phyloP scores from a whole-genome alignment of 2,329 filamentous ascomycete genomes.

The Gaeumannomyces tritici region DNA sequence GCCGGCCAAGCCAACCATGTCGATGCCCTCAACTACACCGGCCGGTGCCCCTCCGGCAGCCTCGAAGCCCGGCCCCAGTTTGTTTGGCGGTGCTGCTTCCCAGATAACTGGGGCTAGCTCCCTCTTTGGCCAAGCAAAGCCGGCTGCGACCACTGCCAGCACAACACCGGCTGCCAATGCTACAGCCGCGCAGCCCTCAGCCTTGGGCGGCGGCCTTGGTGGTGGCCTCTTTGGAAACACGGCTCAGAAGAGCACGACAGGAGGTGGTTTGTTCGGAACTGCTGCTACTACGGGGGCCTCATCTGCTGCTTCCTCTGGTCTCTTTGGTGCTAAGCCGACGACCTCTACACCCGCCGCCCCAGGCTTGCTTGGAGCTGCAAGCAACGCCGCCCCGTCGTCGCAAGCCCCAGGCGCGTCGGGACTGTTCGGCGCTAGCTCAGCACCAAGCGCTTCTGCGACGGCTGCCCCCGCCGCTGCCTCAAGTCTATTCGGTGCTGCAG shows the following conservation, averaged over 20 bases:
- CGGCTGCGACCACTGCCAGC: background rate
- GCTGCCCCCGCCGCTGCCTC: background rate
- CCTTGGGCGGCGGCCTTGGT: background rate
- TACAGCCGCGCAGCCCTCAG: background rate
- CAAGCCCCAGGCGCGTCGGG: background rate
- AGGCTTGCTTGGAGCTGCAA: background rate
- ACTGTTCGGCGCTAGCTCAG: constrained; percentile 6
- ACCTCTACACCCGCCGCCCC: background rate
- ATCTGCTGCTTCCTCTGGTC: background rate
- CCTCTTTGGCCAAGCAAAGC: constrained; percentile 1
- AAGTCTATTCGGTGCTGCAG: constrained; percentile 1
- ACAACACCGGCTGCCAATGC: background rate
- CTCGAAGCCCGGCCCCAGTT: constrained; percentile 12
- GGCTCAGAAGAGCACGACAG: background rate
- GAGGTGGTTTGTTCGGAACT: background rate
- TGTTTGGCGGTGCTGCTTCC: constrained; percentile 8
- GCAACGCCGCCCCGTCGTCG: background rate
- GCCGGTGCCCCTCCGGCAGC: constrained; percentile 41
- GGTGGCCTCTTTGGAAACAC: constrained; percentile 1
- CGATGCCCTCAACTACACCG: constrained; percentile 43
- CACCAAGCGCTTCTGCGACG: background rate
- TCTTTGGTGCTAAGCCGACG: background rate
- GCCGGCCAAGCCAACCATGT: constrained; percentile 37
- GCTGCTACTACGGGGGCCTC: background rate
- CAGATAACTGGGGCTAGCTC: background rate